Conservation (phyloP, 257 asterid genomes). For the Craterostigma plantagineum region DNA sequence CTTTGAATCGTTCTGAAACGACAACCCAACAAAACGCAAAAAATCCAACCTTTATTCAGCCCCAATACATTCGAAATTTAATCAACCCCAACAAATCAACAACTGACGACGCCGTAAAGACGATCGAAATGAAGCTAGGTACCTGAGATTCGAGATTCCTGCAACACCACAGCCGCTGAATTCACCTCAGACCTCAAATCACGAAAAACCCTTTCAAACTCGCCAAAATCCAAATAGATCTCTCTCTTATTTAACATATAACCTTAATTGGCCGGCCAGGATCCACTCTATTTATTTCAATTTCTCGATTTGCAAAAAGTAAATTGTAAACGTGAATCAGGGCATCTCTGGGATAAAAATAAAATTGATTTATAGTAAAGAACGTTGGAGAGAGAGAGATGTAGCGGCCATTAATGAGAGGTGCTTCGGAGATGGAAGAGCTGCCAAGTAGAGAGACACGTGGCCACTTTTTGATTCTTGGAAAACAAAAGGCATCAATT, state of each 20-base stretch:
- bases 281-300: conserved; percentile 7
- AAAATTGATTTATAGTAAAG: conserved; percentile 1
- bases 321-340: too few species aligned
- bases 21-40: too few species aligned
- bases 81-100: background rate
- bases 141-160: conserved; percentile 27
- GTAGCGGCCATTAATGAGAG: conserved; percentile 13
- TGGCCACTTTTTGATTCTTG: conserved; percentile 18
- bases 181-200: conserved; percentile 19
- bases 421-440: conserved; percentile 10
- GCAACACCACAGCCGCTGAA: conserved; percentile 20
- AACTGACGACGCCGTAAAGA: background rate
- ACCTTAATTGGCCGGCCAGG: too few species aligned
- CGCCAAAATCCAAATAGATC: conserved; percentile 18
- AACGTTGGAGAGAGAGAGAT: conserved; percentile 4
- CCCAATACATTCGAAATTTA: conserved; percentile 3
- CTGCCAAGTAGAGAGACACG: conserved; percentile 40
- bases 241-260: too few species aligned
- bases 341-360: too few species aligned
- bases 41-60: too few species aligned
- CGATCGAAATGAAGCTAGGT: background rate
- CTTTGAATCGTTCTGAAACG: too few species aligned
- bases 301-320: background rate
- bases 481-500: conserved; percentile 23
- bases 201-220: conserved; percentile 19